phyloP scores from a whole-genome alignment of 495 filamentous ascomycete species.

The Aspergillus cavernicola region DNA sequence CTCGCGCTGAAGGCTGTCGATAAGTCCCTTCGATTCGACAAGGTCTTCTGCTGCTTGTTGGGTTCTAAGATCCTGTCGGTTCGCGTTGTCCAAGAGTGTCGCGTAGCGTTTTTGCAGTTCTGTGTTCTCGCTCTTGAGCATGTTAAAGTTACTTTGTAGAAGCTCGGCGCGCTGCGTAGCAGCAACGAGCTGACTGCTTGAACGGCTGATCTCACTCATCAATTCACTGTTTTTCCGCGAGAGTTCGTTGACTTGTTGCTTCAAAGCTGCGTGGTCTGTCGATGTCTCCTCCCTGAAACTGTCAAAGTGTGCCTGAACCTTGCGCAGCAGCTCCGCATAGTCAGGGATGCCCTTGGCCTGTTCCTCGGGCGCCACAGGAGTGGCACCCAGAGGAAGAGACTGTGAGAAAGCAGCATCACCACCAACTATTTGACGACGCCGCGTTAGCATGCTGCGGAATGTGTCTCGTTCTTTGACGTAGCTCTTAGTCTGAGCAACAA shows the following conservation, averaged over 20 bases:
- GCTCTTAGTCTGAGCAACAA: constrained; percentile 78
- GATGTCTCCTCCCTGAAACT: constrained; percentile 80
- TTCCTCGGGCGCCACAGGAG: constrained; percentile 38
- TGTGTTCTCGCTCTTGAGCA: constrained; percentile 75
- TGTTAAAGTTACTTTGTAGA: constrained; percentile 81
- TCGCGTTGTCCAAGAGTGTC: constrained; percentile 69
- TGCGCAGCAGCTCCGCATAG: constrained; percentile 67
- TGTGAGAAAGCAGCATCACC: constrained; percentile 66
- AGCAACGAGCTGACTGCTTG: constrained; percentile 77
- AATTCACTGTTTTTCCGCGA: constrained; percentile 76
- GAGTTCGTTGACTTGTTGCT: constrained; percentile 80
- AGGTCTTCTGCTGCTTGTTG: constrained; percentile 93
- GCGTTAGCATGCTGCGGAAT: constrained; percentile 88
- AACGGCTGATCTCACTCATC: constrained; percentile 69
- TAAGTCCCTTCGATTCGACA: constrained; percentile 73
- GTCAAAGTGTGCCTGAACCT: constrained; percentile 87
- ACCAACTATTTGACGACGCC: constrained; percentile 58
- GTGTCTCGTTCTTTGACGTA: constrained; percentile 95
- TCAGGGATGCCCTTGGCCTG: constrained; percentile 49
- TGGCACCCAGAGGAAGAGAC: constrained; percentile 49
- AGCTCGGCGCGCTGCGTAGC: constrained; percentile 81
- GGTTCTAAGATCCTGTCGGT: constrained; percentile 82
- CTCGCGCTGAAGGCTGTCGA: constrained; percentile 86
- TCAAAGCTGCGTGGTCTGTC: constrained; percentile 72
- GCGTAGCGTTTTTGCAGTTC: constrained; percentile 80